These are phyloP conservation scores for Allium fistulosum DNA, from an alignment of 106 monocot genomes.

Conservation along the genomic window DNA sequence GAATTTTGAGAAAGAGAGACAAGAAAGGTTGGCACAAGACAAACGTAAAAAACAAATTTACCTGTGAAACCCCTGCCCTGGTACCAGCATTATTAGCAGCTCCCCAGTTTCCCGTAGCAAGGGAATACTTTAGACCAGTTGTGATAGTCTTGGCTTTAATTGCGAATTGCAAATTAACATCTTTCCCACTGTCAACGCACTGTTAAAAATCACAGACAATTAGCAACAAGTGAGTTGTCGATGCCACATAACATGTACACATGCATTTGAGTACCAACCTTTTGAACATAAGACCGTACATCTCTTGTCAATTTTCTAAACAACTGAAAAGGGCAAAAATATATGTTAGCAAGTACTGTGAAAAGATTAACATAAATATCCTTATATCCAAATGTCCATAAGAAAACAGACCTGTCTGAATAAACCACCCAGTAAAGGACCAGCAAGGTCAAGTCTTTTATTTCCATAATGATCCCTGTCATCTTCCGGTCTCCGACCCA, in stretches of 20 bases:
- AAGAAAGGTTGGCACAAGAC: not conserved
- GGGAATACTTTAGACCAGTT: constrained; percentile 96
- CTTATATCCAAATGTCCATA: not conserved
- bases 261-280: constrained; percentile 38
- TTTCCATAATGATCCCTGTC: constrained; percentile 99
- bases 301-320: constrained; percentile 98
- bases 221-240: not conserved
- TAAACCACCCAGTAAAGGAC: constrained; percentile 92
- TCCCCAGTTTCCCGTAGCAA: constrained; percentile 99
- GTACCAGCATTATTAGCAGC: constrained; percentile 99
- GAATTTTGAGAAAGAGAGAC: not conserved
- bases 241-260: not conserved
- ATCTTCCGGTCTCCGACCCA: constrained; percentile 96
- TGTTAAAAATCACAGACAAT: constrained; percentile 17
- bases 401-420: constrained; percentile 84
- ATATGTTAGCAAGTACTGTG: not conserved
- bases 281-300: constrained; percentile 98
- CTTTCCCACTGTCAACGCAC: constrained; percentile 99
- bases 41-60: constrained; percentile 11
- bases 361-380: constrained; percentile 1
- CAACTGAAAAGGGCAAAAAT: constrained; percentile 40
- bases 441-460: constrained; percentile 96
- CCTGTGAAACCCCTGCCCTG: constrained; percentile 98
- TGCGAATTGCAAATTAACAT: constrained; percentile 98
- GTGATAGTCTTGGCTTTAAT: constrained; percentile 94